phyloP scores from a whole-genome alignment of 495 filamentous ascomycete species.

The Neurospora pannonica region DNA sequence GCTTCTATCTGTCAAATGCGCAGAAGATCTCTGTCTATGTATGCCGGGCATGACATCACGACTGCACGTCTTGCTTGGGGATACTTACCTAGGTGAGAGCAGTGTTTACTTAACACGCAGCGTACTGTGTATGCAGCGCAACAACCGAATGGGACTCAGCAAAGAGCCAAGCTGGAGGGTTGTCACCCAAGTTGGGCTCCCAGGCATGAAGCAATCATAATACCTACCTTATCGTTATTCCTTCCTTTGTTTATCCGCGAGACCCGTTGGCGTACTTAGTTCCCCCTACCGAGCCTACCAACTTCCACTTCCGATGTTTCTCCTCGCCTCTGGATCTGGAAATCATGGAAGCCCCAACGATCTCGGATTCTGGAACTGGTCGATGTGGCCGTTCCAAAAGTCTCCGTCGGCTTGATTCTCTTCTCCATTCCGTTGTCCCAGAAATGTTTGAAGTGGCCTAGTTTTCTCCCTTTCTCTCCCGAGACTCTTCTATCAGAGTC shows the following conservation, averaged over 20 bases:
- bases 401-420: background rate
- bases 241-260: background rate
- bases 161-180: background rate
- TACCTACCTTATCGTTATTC: background rate
- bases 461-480: background rate
- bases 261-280: background rate
- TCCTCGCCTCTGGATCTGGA: background rate
- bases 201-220: background rate
- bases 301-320: background rate
- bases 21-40: background rate
- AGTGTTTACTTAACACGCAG: background rate
- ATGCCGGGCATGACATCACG: background rate
- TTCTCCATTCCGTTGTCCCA: background rate
- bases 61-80: background rate
- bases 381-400: background rate
- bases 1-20: background rate
- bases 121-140: background rate
- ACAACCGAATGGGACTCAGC: background rate
- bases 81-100: background rate
- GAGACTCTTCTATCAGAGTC: background rate
- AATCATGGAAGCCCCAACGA: background rate
- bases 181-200: background rate
- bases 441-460: background rate
- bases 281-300: background rate
- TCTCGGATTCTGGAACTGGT: background rate